These are phyloP conservation scores for Kurtzmaniella quercitrusa DNA, from an alignment of 1,139 yeast species.

Conservation along the genomic window DNA sequence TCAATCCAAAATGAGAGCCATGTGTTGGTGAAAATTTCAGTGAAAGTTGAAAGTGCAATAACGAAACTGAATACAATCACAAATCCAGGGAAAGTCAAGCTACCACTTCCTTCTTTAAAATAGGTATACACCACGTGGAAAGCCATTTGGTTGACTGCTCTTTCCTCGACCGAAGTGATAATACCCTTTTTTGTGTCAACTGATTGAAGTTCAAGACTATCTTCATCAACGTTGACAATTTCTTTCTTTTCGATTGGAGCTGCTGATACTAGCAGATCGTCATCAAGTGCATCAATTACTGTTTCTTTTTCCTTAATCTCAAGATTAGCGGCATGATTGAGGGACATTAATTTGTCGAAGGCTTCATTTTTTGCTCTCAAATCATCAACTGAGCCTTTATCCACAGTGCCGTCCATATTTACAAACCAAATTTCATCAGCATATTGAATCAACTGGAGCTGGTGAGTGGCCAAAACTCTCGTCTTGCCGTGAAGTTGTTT, in stretches of 20 bases:
- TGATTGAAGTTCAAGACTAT: not conserved
- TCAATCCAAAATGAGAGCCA: conserved; percentile 40
- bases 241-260: not conserved
- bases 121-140: conserved; percentile 14
- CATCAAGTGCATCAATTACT: not conserved
- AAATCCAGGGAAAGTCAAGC: conserved; percentile 24
- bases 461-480: conserved; percentile 36
- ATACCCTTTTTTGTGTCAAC: conserved; percentile 11
- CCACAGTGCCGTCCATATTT: conserved; percentile 32
- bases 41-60: conserved; percentile 38
- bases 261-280: not conserved
- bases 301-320: not conserved
- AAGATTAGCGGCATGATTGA: conserved; percentile 4
- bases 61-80: conserved; percentile 27
- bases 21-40: conserved; percentile 33
- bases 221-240: not conserved
- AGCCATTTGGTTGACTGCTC: conserved; percentile 17
- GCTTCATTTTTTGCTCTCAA: conserved; percentile 19
- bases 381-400: conserved; percentile 28
- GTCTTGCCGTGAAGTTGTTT: conserved; percentile 28
- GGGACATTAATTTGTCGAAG: conserved; percentile 27
- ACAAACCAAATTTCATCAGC: conserved; percentile 32
- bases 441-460: conserved; percentile 26
- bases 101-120: conserved; percentile 14
- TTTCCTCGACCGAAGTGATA: conserved; percentile 13